Base-by-base conservation (phyloP, 2,329 filamentous ascomycete species). In the Aspergillus japonicus region DNA sequence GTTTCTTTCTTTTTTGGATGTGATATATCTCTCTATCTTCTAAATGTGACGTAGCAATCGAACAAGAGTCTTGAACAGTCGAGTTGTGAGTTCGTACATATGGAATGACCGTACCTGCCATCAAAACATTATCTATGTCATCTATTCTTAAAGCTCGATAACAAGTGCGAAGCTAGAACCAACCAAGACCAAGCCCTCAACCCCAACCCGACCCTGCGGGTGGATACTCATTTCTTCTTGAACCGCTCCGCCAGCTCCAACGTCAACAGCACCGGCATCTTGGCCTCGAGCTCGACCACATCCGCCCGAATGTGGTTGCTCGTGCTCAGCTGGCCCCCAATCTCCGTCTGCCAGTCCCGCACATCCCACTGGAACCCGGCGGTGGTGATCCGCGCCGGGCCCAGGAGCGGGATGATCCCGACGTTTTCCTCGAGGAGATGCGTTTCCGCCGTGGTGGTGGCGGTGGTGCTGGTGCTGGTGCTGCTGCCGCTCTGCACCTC, bases 341-440 rank as follows among this genome's bases (percentile, higher is more conserved):
- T 89, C 68, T 85, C 81, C 0, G 90, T 96, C 65, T 84, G 78
- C 92, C 94, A 96, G 61, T 91, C 81, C 60, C 82, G 73, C 1
- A 99, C 90, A 76, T 99, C 92, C 95, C 95, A 99, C 72, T 96
- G 88, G 21, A 98, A 80, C 0, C 95, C 95, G 14, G 81, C 78
- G 0, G 91, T 96, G 7, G 87, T 89, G 67, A 99, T 92, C n/a
- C 83, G 75, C 50, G 90, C 89, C 3, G 88, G 85, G n/a, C 88
- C 90, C 58, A 87, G 89, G 23, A 98, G 78, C 0, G 95, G 95
- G 44, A 99, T 81, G 63, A 99, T 90, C 10, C 95, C 95, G 31
- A 96, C 84, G 71, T 96, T 87, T 72, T 90, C 89, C 6, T 85
- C 90, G 68, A 96, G 90, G 11, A 73, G 68, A 33, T 67, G 39